Evolutionary conservation across 805 yeast genomes (phyloP).

Genomic region (Ogataea pilisensis): DNA sequence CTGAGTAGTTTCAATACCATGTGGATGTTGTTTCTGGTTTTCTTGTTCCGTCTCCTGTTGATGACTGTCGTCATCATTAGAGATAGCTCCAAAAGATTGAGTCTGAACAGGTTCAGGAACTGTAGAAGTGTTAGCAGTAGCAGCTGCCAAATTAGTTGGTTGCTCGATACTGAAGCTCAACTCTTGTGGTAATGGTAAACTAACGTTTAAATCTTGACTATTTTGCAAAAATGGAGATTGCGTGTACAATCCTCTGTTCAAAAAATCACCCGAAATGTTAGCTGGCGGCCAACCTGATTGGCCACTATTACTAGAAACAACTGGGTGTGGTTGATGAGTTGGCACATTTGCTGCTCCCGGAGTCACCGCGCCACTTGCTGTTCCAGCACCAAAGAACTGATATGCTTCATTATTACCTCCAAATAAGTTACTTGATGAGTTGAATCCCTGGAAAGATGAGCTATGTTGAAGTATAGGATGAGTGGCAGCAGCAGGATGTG

Average conservation of each 20-base stretch:
- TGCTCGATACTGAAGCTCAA: constrained; percentile 5
- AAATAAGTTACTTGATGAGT: constrained; percentile 3
- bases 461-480: constrained; percentile 9
- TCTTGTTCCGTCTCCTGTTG: too few species aligned
- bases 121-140: neutral
- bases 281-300: constrained; percentile 8
- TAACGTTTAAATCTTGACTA: constrained; percentile 3
- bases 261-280: constrained; percentile 3
- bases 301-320: neutral
- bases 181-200: constrained; percentile 8
- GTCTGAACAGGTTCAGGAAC: too few species aligned
- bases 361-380: constrained; percentile 1
- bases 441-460: constrained; percentile 12
- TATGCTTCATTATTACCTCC: constrained; percentile 8
- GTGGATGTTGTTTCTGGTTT: too few species aligned
- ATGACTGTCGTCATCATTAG: too few species aligned
- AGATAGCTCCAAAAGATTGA: too few species aligned
- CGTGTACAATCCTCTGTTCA: constrained; percentile 8
- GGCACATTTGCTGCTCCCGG: constrained; percentile 3
- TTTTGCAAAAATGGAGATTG: constrained; percentile 29
- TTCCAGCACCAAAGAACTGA: constrained; percentile 9
- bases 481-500: constrained; percentile 1
- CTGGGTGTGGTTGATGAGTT: constrained; percentile 4
- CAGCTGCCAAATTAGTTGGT: neutral
- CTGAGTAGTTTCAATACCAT: too few species aligned